These are phyloP conservation scores for Xanthoconium stramineum DNA, from an alignment of 768 basidiomycete genomes.

Conservation along the genomic window DNA sequence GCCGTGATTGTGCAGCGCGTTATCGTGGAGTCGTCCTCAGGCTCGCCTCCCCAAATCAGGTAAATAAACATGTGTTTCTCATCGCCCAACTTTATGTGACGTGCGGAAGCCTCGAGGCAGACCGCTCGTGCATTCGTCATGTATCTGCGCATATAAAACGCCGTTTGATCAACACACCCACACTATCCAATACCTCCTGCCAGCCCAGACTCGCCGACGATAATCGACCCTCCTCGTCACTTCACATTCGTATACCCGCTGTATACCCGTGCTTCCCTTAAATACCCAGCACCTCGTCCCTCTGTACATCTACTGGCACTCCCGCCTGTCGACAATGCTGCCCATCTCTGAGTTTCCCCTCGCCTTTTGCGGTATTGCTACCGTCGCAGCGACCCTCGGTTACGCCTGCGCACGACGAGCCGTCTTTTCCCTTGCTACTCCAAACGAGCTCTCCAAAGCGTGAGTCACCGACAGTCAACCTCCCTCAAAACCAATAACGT, in stretches of 20 bases:
- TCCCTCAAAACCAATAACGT: slow-evolving; percentile 27
- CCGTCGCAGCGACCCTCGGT: slow-evolving; percentile 57
- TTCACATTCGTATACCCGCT: slow-evolving; percentile 8
- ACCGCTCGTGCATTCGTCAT: slow-evolving; percentile 26
- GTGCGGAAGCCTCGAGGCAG: slow-evolving; percentile 33
- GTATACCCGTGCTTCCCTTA: slow-evolving; percentile 15
- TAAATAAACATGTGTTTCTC: slow-evolving; percentile 22
- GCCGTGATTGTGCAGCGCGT: slow-evolving; percentile 16
- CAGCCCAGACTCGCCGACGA: slow-evolving; percentile 17
- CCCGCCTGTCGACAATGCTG: slow-evolving; percentile 35
- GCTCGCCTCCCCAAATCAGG: slow-evolving; percentile 10
- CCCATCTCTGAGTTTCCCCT: slow-evolving; percentile 53
- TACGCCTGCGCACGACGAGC: slow-evolving; percentile 52
- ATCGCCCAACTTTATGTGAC: slow-evolving; percentile 10
- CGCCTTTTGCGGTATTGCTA: slow-evolving; percentile 55
- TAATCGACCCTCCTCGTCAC: slow-evolving; percentile 15
- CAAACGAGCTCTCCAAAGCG: slow-evolving; percentile 22
- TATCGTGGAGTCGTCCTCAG: slow-evolving; percentile 1
- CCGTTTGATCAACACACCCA: slow-evolving; percentile 23
- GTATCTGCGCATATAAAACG: slow-evolving; percentile 30
- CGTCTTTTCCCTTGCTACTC: slow-evolving; percentile 14
- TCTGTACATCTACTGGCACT: background rate
- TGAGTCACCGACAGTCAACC: slow-evolving; percentile 31
- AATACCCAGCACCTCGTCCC: slow-evolving; percentile 16
- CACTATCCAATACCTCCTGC: slow-evolving; percentile 20